These are phyloP conservation scores for Podospora pseudopauciseta DNA, from an alignment of 495 filamentous ascomycete species.

Conservation along the genomic window DNA sequence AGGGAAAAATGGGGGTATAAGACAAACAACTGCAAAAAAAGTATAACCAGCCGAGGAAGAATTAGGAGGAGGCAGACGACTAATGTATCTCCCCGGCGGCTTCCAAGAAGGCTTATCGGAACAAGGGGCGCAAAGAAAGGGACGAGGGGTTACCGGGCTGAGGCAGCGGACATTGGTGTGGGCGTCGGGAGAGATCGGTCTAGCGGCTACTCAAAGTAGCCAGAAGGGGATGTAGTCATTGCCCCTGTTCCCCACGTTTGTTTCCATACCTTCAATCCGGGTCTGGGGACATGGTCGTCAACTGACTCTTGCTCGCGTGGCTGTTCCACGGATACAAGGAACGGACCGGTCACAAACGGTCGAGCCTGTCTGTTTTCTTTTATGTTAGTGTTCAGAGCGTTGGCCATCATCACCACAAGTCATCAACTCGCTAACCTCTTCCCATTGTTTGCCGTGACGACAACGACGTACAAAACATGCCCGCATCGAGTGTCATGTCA, in stretches of 20 bases:
- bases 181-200: conserved; percentile 32
- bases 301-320: conserved; percentile 8
- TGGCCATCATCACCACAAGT: background rate
- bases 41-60: conserved; percentile 20
- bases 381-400: background rate
- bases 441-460: background rate
- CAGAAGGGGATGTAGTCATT: conserved; percentile 1
- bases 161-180: conserved; percentile 6
- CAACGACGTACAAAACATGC: background rate
- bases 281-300: conserved; percentile 2
- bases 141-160: conserved; percentile 5
- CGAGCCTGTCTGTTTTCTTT: background rate
- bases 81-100: background rate
- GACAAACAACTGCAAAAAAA: conserved; percentile 4
- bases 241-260: conserved; percentile 1
- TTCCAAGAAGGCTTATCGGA: conserved; percentile 3
- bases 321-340: background rate
- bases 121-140: conserved; percentile 12
- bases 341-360: background rate
- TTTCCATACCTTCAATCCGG: conserved; percentile 9
- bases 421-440: background rate
- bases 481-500: background rate
- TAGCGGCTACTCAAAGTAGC: conserved; percentile 27
- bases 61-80: conserved; percentile 5
- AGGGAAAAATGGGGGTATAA: background rate